Conservation (phyloP, 2,329 filamentous ascomycete species). For the Epichloe festucae region DNA sequence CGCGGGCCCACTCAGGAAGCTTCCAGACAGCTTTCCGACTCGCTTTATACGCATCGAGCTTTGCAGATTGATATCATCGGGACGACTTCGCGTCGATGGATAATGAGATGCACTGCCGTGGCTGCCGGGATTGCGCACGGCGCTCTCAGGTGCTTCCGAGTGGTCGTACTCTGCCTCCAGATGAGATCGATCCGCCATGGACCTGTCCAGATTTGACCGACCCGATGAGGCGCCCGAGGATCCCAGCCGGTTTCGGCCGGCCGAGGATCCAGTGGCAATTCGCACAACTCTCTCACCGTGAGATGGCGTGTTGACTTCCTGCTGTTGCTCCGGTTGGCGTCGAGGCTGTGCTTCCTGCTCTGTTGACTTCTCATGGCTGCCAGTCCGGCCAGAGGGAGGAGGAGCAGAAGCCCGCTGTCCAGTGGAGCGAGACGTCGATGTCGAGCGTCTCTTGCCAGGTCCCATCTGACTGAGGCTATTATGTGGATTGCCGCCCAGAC, state of each 20-base stretch:
- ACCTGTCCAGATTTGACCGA: conserved; percentile 21
- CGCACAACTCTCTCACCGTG: conserved; percentile 40
- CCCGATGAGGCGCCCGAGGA: conserved; percentile 25
- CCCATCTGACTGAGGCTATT: conserved; percentile 28
- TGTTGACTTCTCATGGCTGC: conserved; percentile 27
- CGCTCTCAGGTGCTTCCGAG: conserved; percentile 36
- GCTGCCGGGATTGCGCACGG: conserved; percentile 32
- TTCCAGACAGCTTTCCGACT: conserved; percentile 60
- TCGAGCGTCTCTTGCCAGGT: conserved; percentile 33
- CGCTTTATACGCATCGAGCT: conserved; percentile 68
- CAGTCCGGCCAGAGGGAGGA: conserved; percentile 24
- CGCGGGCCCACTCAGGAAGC: conserved; percentile 68
- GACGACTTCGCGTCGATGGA: conserved; percentile 35
- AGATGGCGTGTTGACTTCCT: conserved; percentile 41
- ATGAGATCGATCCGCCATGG: conserved; percentile 19
- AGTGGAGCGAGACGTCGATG: conserved; percentile 31
- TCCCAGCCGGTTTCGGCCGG: conserved; percentile 24
- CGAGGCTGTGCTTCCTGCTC: conserved; percentile 23
- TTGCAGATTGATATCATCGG: conserved; percentile 55
- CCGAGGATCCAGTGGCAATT: conserved; percentile 39
- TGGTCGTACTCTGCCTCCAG: conserved; percentile 33
- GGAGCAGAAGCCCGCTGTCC: conserved; percentile 14
- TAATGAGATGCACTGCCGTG: conserved; percentile 42
- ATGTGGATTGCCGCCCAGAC: conserved; percentile 39
- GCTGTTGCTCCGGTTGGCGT: conserved; percentile 20